Evolutionary conservation across 352 stramenopile genomes (phyloP).

Genomic region (Phytophthora brassicae): DNA sequence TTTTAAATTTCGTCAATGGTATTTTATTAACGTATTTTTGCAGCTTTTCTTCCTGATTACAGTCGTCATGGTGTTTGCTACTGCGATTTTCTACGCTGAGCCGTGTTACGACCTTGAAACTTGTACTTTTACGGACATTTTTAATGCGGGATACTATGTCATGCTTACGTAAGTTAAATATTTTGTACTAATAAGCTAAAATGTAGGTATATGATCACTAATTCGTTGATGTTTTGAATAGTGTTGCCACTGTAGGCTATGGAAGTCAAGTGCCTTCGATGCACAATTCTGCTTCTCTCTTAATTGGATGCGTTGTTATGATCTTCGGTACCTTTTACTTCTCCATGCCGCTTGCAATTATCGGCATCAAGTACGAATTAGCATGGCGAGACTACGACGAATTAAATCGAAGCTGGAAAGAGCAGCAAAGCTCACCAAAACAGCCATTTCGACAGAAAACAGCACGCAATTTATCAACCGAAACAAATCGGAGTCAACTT

Average conservation of each 20-base stretch:
- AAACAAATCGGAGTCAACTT: slow-evolving; percentile 6
- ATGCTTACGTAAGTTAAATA: slow-evolving; percentile 50
- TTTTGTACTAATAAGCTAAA: neutral
- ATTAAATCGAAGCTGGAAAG: slow-evolving; percentile 1
- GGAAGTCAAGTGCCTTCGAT: slow-evolving; percentile 52
- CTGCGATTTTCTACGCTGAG: slow-evolving; percentile 55
- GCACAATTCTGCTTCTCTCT: slow-evolving; percentile 34
- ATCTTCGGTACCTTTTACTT: slow-evolving; percentile 58
- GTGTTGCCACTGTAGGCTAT: slow-evolving; percentile 58
- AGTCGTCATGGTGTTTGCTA: slow-evolving; percentile 59
- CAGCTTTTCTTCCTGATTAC: slow-evolving; percentile 58
- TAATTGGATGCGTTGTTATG: slow-evolving; percentile 50
- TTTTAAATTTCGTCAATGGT: no score
- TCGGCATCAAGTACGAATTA: slow-evolving; percentile 56
- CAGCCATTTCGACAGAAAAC: neutral
- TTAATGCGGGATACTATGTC: slow-evolving; percentile 62
- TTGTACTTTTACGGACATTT: slow-evolving; percentile 61
- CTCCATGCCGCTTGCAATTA: slow-evolving; percentile 56
- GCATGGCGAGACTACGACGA: slow-evolving; percentile 38
- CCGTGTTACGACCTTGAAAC: slow-evolving; percentile 53
- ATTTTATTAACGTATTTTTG: neutral
- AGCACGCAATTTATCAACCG: slow-evolving; percentile 2
- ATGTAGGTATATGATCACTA: neutral
- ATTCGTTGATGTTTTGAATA: slow-evolving; percentile 10
- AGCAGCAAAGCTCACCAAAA: neutral